phyloP scores from a whole-genome alignment of 148 eudicot genomes.

The Spergularia bocconei region DNA sequence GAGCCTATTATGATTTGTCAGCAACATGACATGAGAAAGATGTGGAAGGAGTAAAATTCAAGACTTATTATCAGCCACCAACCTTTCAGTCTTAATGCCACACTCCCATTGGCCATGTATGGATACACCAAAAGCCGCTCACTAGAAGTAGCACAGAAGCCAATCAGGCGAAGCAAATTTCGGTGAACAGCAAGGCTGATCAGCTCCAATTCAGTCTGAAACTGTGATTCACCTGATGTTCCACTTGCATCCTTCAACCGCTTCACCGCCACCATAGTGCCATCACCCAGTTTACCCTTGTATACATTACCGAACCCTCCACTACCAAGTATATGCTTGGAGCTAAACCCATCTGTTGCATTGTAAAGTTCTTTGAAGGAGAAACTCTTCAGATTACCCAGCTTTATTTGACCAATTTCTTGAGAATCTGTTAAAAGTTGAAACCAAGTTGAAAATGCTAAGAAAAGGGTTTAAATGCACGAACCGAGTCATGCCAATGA shows the following conservation, averaged over 20 bases:
- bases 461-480: background rate
- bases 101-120: conserved; percentile 96
- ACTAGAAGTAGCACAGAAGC: conserved; percentile 71
- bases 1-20: conserved; percentile 3
- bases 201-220: conserved; percentile 85
- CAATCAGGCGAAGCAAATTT: conserved; percentile 73
- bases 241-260: conserved; percentile 81
- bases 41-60: conserved; percentile 16
- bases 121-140: conserved; percentile 96
- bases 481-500: background rate
- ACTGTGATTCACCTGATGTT: conserved; percentile 78
- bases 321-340: conserved; percentile 86
- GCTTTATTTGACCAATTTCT: conserved; percentile 58
- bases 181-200: conserved; percentile 94
- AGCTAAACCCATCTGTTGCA: conserved; percentile 76
- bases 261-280: conserved; percentile 79
- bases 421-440: conserved; percentile 49
- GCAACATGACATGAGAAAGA: background rate
- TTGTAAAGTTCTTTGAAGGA: conserved; percentile 72
- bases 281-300: conserved; percentile 71
- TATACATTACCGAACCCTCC: conserved; percentile 98
- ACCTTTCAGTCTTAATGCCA: conserved; percentile 95
- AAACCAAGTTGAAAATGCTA: conserved; percentile 8
- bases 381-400: conserved; percentile 77
- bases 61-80: conserved; percentile 17